Evolutionary conservation across 768 basidiomycete genomes (phyloP).

Genomic region (Hericium erinaceus): DNA sequence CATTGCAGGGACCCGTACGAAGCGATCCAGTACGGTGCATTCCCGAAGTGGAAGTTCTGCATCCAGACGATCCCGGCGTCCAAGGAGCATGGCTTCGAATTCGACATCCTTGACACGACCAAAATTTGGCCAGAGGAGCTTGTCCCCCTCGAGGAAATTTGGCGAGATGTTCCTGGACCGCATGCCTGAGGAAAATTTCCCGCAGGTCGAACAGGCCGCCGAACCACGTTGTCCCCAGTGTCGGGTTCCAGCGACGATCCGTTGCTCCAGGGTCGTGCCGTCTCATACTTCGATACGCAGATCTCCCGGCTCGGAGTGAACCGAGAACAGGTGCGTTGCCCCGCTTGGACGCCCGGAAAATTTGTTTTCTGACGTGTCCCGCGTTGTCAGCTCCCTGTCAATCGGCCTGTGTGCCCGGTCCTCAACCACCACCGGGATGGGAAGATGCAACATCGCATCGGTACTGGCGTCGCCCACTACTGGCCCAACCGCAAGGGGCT

Average conservation of each 20-base stretch:
- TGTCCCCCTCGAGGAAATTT: slow-evolving; percentile 57
- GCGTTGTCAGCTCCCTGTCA: slow-evolving; percentile 61
- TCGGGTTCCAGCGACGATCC: slow-evolving; percentile 59
- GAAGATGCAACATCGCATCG: slow-evolving; percentile 43
- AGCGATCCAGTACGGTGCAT: slow-evolving; percentile 63
- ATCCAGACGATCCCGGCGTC: slow-evolving; percentile 65
- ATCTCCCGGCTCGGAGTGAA: slow-evolving; percentile 73
- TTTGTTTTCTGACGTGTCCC: not conserved
- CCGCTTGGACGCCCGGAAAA: no score
- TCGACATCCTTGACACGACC: slow-evolving; percentile 81
- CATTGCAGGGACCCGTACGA: slow-evolving; percentile 82
- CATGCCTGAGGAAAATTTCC: slow-evolving; percentile 66
- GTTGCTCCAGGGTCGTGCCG: slow-evolving; percentile 72
- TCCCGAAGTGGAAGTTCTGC: slow-evolving; percentile 71
- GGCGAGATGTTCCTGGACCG: slow-evolving; percentile 65
- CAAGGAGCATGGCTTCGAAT: slow-evolving; percentile 74
- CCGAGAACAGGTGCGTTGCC: slow-evolving; percentile 47
- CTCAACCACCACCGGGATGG: slow-evolving; percentile 65
- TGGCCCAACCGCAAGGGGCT: slow-evolving; percentile 67
- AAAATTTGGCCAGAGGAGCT: slow-evolving; percentile 81
- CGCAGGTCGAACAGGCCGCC: slow-evolving; percentile 87
- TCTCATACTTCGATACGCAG: slow-evolving; percentile 84
- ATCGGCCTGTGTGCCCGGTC: slow-evolving; percentile 69
- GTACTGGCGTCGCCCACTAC: slow-evolving; percentile 58
- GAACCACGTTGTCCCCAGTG: slow-evolving; percentile 45